Base-by-base conservation (phyloP, 352 stramenopile species). In the Globisporangium radiosum region DNA sequence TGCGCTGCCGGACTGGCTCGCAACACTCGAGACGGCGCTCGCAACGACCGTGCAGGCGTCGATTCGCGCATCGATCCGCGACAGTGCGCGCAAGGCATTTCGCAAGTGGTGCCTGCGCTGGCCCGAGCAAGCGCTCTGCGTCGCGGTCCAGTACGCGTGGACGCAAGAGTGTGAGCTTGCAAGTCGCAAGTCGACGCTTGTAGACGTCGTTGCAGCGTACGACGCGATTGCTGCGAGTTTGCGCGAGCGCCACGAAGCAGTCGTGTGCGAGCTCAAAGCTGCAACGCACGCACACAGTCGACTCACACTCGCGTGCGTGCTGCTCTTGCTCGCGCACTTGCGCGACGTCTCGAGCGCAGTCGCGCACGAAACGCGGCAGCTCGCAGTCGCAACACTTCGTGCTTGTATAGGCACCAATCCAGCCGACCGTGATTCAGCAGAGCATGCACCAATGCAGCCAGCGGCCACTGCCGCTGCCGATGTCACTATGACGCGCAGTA, bases 91-190 rank as follows among this genome's bases (percentile, higher is more conserved):
- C 5, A 92, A 93, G 59, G 84, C 90, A 38, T 93, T 93, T 60
- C 79, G 81, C 0, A 93, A 93, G 42, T 93, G 84, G 84, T 89
- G 76, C 44, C 49, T 90, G 5, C 63, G 89, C 5, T 93, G 84
- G 84, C 79, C 84, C 0, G 84, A 93, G 37, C 84, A 93, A 66
- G 76, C 87, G 0, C 25, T 93, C 4, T 15, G 82, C n/a, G 64
- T 68, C 13, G 75, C 78, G 17, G 72, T 90, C 40, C 66, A 74
- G 33, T 64, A 82, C 37, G 61, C 64, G 14, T 93, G 81, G 81
- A 85, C 77, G 0, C 47, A 83, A 1, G 69, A 88, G 60, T 76
- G 76, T 19, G 84, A 93, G 47, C 66, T 67, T 42, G 68, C 69
- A 11, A 83, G 78, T 53, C 60, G 59, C 13, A 57, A 60, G 4